Evolutionary conservation across 352 stramenopile genomes (phyloP).

Genomic region (Phytophthora cactorum): DNA sequence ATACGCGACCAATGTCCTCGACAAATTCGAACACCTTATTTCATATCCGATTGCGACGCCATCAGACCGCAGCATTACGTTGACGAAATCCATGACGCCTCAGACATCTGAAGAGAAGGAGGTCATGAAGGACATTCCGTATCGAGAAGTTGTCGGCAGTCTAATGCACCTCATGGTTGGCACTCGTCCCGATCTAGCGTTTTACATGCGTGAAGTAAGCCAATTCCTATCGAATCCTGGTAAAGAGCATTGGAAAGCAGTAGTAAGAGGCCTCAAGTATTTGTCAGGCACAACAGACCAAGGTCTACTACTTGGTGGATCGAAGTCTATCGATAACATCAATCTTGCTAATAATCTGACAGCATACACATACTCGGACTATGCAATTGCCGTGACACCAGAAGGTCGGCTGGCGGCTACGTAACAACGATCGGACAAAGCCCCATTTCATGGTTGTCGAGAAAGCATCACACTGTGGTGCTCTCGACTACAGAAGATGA

Average conservation of each 20-base stretch:
- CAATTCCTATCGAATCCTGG: constrained; percentile 5
- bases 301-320: background rate
- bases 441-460: no score
- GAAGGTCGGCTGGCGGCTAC: background rate
- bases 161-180: constrained; percentile 8
- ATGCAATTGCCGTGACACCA: background rate
- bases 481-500: background rate
- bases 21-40: background rate
- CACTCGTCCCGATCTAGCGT: background rate
- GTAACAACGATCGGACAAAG: background rate
- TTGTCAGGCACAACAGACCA: background rate
- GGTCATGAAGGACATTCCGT: constrained; percentile 1
- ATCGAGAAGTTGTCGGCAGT: background rate
- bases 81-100: background rate
- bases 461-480: background rate
- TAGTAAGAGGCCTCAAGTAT: background rate
- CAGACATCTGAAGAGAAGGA: background rate
- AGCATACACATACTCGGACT: background rate
- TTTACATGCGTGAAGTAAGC: constrained; percentile 1
- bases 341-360: background rate
- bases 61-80: background rate
- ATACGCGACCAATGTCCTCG: background rate
- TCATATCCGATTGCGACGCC: background rate
- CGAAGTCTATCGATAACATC: background rate
- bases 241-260: constrained; percentile 5